Evolutionary conservation across 192 early-diverging fungal genomes (phyloP), one percentile per base, ranked within the genome.

Genomic region (Geranomyces michiganensis): DNA sequence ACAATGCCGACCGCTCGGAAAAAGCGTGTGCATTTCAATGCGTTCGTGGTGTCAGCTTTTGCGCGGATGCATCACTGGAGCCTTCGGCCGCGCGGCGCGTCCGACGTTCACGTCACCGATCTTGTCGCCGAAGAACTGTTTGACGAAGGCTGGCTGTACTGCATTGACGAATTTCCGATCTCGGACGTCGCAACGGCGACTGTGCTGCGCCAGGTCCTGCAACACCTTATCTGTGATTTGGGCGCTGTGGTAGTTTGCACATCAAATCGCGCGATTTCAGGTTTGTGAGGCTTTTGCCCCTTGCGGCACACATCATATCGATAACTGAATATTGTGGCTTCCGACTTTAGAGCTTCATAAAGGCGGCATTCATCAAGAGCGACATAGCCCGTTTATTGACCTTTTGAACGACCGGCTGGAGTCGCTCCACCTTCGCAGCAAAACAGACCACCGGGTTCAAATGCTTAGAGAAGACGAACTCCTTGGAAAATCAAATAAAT

Each of bases 171-270:
- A 75, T 91, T 99, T 53, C 93, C 93, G 70, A 95, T 99, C 14
- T 97, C 96, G 1, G 94, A 99, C 74, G 96, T 99, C 68, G 92
- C 92, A 2, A 95, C 96, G 73, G 96, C 96, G 62, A 96, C 95
- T 94, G 87, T 96, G 31, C 70, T 96, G 58, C 46, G 46, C 27
- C 72, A 59, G n/a, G n/a, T 74, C 31, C 86, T 96, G 60, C 82
- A 85, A 0, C 91, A 94, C 73, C n/a, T n/a, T n/a, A 78, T 99
- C 31, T 94, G 95, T 64, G 74, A 83, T 7, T 70, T 87, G 32
- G 94, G 94, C 44, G 91, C 96, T 0, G 91, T 99, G 1, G 70
- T 96, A 19, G 92, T 99, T 1, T 91, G 93, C 17, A 99, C 95
- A 0, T 94, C 93, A 5, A 99, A 99, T 75, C 82, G 96, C 10